phyloP scores from a whole-genome alignment of 495 filamentous ascomycete genomes.

The Hypoxylon subgilvum region DNA sequence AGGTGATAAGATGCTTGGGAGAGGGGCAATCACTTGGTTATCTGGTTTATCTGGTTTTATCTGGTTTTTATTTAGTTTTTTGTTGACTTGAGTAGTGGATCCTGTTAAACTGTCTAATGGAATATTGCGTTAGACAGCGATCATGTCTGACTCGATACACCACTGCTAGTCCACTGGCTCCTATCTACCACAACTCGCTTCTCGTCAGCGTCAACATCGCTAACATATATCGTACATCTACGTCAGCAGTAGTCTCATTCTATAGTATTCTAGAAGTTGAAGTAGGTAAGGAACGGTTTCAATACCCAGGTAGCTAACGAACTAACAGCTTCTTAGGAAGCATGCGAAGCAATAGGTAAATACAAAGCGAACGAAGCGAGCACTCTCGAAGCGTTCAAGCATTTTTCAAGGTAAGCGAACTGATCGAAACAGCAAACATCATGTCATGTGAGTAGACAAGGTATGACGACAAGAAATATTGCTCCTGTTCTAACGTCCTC shows the following conservation, averaged over 20 bases:
- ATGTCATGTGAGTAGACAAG: neutral
- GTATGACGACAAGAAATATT: neutral
- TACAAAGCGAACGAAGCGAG: too few species aligned
- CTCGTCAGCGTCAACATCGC: neutral
- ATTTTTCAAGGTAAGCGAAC: neutral
- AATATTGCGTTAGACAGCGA: conserved; percentile 3
- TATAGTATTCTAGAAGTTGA: neutral
- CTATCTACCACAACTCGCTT: too few species aligned
- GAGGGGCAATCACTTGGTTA: too few species aligned
- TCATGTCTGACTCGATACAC: neutral
- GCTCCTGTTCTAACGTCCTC: neutral
- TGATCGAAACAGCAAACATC: neutral
- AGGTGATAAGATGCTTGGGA: too few species aligned
- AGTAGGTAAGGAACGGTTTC: neutral
- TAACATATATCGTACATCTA: neutral
- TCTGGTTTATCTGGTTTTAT: too few species aligned
- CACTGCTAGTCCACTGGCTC: too few species aligned
- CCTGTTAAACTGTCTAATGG: conserved; percentile 1
- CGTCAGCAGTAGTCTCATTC: too few species aligned
- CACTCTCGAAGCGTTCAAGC: too few species aligned
- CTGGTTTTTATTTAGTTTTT: conserved; percentile 4
- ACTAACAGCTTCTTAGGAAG: too few species aligned
- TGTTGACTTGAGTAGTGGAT: conserved; percentile 3
- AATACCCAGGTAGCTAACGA: neutral
- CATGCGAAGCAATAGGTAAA: too few species aligned